Conservation (phyloP, 148 eudicot genomes). For the Fagopyrum homotropicum region DNA sequence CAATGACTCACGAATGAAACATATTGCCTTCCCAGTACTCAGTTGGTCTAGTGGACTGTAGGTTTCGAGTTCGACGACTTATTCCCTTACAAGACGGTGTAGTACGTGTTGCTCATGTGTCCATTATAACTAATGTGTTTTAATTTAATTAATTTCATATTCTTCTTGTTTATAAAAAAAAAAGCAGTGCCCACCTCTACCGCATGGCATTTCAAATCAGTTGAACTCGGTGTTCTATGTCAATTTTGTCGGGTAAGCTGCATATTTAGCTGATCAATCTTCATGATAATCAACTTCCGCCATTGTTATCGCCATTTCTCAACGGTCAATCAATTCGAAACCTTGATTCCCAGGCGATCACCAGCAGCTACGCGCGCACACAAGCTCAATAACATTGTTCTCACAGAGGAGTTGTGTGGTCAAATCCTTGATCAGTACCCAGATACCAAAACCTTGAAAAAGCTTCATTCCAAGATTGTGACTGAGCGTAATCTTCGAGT, state of each 20-base stretch:
- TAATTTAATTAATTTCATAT: too few species aligned
- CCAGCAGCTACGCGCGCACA: conserved; percentile 11
- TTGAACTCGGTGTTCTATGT: background rate
- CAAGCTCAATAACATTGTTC: conserved; percentile 16
- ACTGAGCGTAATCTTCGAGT: conserved; percentile 29
- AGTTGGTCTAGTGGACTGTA: too few species aligned
- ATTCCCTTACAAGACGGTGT: too few species aligned
- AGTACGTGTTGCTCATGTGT: too few species aligned
- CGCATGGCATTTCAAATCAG: background rate
- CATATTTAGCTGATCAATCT: background rate
- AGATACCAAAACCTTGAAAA: conserved; percentile 45
- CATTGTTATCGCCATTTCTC: conserved; percentile 34
- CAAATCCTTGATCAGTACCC: conserved; percentile 43
- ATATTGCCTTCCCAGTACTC: too few species aligned
- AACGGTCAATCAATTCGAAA: conserved; percentile 22
- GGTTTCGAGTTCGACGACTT: too few species aligned
- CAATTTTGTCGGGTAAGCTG: background rate
- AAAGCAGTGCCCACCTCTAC: too few species aligned
- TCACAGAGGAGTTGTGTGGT: conserved; percentile 32
- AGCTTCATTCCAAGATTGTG: conserved; percentile 45
- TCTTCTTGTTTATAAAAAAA: too few species aligned
- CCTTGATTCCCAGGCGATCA: background rate
- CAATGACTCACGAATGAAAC: too few species aligned
- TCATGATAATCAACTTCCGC: conserved; percentile 21
- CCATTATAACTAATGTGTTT: too few species aligned